phyloP scores from a whole-genome alignment of 495 filamentous ascomycete species.

The Aspergillus carlsbadensis region DNA sequence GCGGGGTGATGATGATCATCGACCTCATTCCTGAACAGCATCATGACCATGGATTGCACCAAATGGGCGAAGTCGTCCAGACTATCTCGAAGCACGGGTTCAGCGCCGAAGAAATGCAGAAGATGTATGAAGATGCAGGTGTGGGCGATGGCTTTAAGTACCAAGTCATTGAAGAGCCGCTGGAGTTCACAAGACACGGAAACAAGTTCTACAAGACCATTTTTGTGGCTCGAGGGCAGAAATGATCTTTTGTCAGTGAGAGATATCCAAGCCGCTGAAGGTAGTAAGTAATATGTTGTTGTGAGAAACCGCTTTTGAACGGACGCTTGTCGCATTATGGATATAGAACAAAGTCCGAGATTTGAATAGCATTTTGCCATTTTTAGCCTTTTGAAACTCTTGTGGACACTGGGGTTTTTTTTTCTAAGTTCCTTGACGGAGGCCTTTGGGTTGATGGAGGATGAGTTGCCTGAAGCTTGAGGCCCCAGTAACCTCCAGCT shows the following conservation, averaged over 20 bases:
- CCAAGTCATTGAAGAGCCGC: constrained; percentile 30
- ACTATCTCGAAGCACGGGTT: constrained; percentile 61
- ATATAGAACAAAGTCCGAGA: too few species aligned
- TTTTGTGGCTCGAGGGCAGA: constrained; percentile 37
- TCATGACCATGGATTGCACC: constrained; percentile 13
- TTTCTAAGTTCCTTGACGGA: background rate
- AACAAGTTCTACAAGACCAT: constrained; percentile 28
- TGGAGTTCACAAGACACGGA: constrained; percentile 29
- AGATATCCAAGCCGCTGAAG: background rate
- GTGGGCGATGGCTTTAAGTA: constrained; percentile 43
- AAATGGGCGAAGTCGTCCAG: constrained; percentile 32
- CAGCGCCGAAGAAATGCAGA: constrained; percentile 47
- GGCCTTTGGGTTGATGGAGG: background rate
- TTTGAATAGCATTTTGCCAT: too few species aligned
- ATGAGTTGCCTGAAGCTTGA: too few species aligned
- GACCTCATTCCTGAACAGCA: constrained; percentile 55
- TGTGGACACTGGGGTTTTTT: too few species aligned
- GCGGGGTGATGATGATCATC: constrained; percentile 63
- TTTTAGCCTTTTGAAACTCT: too few species aligned
- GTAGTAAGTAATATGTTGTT: background rate
- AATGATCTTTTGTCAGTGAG: background rate
- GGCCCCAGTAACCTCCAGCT: constrained; percentile 9
- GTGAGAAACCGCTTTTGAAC: too few species aligned
- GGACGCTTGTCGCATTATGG: too few species aligned
- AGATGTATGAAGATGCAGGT: constrained; percentile 53